phyloP scores from a whole-genome alignment of 805 yeast genomes.

The Metschnikowia arizonensis region DNA sequence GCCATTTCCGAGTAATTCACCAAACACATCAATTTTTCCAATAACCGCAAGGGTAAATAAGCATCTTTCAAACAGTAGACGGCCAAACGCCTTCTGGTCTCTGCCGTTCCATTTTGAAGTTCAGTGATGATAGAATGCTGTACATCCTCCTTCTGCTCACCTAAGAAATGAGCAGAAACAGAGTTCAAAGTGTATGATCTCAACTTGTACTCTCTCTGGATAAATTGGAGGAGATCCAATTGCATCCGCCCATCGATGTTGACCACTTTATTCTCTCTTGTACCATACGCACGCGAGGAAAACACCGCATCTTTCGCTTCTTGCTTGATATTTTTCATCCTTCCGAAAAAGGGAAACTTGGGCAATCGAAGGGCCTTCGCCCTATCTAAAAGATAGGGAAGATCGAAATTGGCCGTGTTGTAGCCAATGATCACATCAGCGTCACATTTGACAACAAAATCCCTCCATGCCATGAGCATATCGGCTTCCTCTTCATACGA shows the following conservation, averaged over 20 bases:
- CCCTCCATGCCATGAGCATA: constrained; percentile 81
- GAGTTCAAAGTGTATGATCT: constrained; percentile 93
- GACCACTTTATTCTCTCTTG: constrained; percentile 85
- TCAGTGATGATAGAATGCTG: constrained; percentile 96
- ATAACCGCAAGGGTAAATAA: constrained; percentile 76
- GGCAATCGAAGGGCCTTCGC: constrained; percentile 67
- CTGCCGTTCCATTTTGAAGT: constrained; percentile 85
- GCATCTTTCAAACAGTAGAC: constrained; percentile 98
- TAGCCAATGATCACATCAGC: constrained; percentile 97
- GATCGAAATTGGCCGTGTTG: constrained; percentile 89
- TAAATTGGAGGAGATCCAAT: constrained; percentile 84
- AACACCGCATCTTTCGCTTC: constrained; percentile 78
- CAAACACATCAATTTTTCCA: constrained; percentile 92
- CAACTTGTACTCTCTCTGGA: constrained; percentile 91
- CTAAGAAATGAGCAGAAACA: constrained; percentile 88
- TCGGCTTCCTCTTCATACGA: constrained; percentile 72
- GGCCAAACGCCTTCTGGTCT: constrained; percentile 91
- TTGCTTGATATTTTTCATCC: constrained; percentile 64
- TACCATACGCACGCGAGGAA: constrained; percentile 94
- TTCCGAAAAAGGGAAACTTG: constrained; percentile 82
- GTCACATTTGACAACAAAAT: constrained; percentile 78
- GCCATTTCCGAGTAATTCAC: constrained; percentile 99
- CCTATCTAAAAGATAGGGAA: constrained; percentile 87
- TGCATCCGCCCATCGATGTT: constrained; percentile 97
- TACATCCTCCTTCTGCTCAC: constrained; percentile 97